phyloP scores from a whole-genome alignment of 495 filamentous ascomycete species.

The Hypoxylon subgilvum region DNA sequence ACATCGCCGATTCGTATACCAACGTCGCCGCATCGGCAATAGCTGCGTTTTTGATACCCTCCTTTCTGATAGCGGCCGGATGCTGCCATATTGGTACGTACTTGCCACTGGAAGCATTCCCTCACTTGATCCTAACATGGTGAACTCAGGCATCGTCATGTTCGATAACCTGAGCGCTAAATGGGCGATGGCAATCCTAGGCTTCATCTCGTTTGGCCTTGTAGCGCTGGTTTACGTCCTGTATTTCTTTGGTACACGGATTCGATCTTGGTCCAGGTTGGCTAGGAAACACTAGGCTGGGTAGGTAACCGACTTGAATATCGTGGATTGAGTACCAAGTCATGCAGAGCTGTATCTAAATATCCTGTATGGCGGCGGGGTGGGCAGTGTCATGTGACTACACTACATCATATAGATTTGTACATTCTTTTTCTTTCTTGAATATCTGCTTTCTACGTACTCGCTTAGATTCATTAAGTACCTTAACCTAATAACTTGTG shows the following conservation, averaged over 20 bases:
- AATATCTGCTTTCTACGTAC: no score
- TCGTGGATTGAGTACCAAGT: not conserved
- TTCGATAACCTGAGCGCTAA: constrained; percentile 45
- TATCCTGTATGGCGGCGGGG: no score
- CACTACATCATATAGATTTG: no score
- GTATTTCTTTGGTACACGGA: constrained; percentile 46
- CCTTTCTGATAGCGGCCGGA: constrained; percentile 45
- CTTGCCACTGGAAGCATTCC: not conserved
- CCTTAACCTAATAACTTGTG: no score
- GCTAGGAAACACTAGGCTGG: constrained; percentile 28
- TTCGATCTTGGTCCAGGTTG: constrained; percentile 34
- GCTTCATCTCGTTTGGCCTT: constrained; percentile 45
- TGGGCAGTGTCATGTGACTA: no score
- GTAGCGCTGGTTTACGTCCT: constrained; percentile 47
- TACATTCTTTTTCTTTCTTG: no score
- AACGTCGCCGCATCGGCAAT: constrained; percentile 47
- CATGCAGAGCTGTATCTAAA: no score
- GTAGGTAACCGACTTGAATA: not conserved
- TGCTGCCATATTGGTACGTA: constrained; percentile 43
- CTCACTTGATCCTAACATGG: constrained; percentile 5
- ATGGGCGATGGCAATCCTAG: constrained; percentile 48
- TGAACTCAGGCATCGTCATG: constrained; percentile 43
- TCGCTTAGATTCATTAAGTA: no score
- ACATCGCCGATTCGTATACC: constrained; percentile 49
- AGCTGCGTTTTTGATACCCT: constrained; percentile 49